Percentiles rank a stretch among this genome's conserved stretches.
These are phyloP conservation scores for Herpotrichia juniperi DNA, from an alignment of 2,329 filamentous ascomycete genomes.

Conservation along the genomic window DNA sequence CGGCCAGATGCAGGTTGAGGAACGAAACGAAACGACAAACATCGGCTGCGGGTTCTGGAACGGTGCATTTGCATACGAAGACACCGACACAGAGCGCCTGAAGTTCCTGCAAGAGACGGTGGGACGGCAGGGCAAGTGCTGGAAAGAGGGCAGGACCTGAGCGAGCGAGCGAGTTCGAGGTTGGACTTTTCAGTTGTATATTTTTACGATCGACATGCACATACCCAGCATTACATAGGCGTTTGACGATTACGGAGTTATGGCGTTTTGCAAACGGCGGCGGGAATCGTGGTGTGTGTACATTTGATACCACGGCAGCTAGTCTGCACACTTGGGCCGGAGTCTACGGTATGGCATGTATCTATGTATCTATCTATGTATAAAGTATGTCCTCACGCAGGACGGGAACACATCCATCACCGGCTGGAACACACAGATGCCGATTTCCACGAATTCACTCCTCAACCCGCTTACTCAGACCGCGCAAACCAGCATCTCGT, in stretches of 20 bases:
- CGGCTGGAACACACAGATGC: not conserved
- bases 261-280: not conserved
- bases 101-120: constrained; percentile 45
- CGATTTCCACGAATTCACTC: too few relatives aligned
- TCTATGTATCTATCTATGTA: too few relatives aligned
- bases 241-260: not conserved
- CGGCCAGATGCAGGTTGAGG: constrained; percentile 35
- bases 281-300: too few relatives aligned
- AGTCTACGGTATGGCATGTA: too few relatives aligned
- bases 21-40: constrained; percentile 44
- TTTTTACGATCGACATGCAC: constrained; percentile 4
- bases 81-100: constrained; percentile 36
- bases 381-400: not conserved
- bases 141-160: constrained; percentile 33
- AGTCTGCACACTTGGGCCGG: constrained; percentile 4
- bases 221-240: constrained; percentile 1
- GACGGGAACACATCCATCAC: not conserved
- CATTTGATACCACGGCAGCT: constrained; percentile 6
- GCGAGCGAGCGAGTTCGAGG: not conserved
- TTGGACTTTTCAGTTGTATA: constrained; percentile 1
- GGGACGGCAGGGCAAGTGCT: constrained; percentile 44
- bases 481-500: too few relatives aligned
- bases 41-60: constrained; percentile 50
- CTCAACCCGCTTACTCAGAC: too few relatives aligned
- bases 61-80: constrained; percentile 42